Evolutionary conservation across 805 yeast species (phyloP), one percentile per base, ranked within the genome.

Genomic region (Hemisphaericaspora nanyangensis): DNA sequence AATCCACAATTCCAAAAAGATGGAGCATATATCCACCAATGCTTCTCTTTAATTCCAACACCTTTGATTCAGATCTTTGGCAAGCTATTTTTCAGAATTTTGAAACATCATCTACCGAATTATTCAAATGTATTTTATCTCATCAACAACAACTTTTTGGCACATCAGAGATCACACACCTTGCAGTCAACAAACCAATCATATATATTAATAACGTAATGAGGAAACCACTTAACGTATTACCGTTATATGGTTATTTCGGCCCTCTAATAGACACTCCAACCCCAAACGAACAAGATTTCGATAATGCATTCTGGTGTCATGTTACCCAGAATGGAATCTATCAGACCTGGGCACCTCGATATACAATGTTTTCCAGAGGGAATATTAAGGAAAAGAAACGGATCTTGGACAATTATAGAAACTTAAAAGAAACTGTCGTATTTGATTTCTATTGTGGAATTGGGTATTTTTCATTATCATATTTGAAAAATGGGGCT

Each of bases 351-450:
- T 87, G 96, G 96, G 86, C 91, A 5, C 96, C 96, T 2, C 56
- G 72, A 39, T 82, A 78, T 52, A 85, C 95, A 2, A 87, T 87
- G 96, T 88, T 88, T 55, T 81, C 90, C 35, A 60, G 96, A 15
- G 96, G 96, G 1, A 87, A 87, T 55, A 76, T 88, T 49, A 83
- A 83, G 46, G 96, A 87, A 52, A 87, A 87, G 56, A 72, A 77
- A 11, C 59, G 96, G 16, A 70, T 87, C 0, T 53, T 85, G 29
- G 66, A 67, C 15, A 55, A 56, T 0, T 76, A 64, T 42, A 31
- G 39, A 1, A 52, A 63, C 20, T 56, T 80, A 1, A 37, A 49
- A 7, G 66, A 58, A 10, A 63, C 67, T 0, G 70, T 65, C 17
- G 77, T 83, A 0, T 66, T 84, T 3, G 96, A 87, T 53, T 51